Evolutionary conservation across 1,284 basidiomycete species (phyloP).

Genomic region (Caloboletus inedulis): DNA sequence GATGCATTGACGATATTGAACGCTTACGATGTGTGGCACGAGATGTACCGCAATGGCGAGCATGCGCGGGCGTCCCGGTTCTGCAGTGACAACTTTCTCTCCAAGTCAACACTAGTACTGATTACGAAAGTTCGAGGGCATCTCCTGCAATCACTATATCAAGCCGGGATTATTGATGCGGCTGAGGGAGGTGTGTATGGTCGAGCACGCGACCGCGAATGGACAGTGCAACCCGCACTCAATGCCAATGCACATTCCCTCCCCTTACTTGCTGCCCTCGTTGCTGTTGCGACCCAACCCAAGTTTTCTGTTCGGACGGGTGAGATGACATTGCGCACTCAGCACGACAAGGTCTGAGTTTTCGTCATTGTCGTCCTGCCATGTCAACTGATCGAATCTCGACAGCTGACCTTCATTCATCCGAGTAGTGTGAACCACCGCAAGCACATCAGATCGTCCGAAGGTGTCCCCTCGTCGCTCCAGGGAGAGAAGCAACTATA

Average conservation of each 20-base stretch:
- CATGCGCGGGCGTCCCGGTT: conserved; percentile 72
- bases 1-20: conserved; percentile 80
- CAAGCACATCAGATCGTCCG: conserved; percentile 50
- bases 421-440: conserved; percentile 85
- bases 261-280: conserved; percentile 82
- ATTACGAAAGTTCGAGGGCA: conserved; percentile 86
- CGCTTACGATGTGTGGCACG: conserved; percentile 84
- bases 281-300: conserved; percentile 87
- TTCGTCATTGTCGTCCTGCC: conserved; percentile 4
- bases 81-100: conserved; percentile 85
- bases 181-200: conserved; percentile 57
- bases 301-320: conserved; percentile 88
- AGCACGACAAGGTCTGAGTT: conserved; percentile 77
- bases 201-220: conserved; percentile 28
- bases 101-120: conserved; percentile 77
- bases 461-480: conserved; percentile 36
- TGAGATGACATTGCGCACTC: conserved; percentile 73
- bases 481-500: conserved; percentile 75
- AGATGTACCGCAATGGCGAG: conserved; percentile 63
- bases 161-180: conserved; percentile 79
- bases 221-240: conserved; percentile 62
- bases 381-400: conserved; percentile 10
- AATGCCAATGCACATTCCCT: conserved; percentile 75
- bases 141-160: conserved; percentile 74
- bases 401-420: conserved; percentile 72